phyloP scores from a whole-genome alignment of 139 green algal genomes.

The Micractinium sp. region DNA sequence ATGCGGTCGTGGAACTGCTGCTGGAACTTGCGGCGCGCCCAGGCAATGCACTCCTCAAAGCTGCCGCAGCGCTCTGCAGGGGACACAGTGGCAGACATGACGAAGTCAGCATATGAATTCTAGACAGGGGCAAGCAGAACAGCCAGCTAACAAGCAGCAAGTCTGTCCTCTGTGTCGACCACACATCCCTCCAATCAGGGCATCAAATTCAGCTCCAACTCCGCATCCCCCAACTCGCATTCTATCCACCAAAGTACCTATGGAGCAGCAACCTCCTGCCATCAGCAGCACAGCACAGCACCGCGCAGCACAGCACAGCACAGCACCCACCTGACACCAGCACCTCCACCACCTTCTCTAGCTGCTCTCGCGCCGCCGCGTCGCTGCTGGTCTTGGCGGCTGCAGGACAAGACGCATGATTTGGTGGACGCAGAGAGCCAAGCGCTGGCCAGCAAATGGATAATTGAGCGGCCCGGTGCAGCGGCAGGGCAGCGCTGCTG shows the following conservation, averaged over 20 bases:
- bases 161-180: too few relatives aligned
- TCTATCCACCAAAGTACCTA: too few relatives aligned
- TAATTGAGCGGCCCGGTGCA: not conserved
- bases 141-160: not conserved
- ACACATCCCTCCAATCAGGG: too few relatives aligned
- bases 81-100: not conserved
- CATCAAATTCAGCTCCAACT: too few relatives aligned
- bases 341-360: slow-evolving; percentile 89
- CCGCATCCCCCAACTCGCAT: not conserved
- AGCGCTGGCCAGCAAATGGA: not conserved
- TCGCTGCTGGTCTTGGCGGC: slow-evolving; percentile 62
- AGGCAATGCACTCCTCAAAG: slow-evolving; percentile 92
- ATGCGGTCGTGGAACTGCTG: slow-evolving; percentile 33
- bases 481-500: not conserved
- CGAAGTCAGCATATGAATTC: too few relatives aligned
- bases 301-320: not conserved
- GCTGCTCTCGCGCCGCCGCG: slow-evolving; percentile 79
- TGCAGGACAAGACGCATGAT: not conserved
- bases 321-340: slow-evolving; percentile 58
- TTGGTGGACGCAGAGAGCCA: not conserved
- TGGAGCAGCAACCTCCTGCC: too few relatives aligned
- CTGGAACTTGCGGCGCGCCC: slow-evolving; percentile 85
- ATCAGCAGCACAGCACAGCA: not conserved
- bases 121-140: not conserved
- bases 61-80: slow-evolving; percentile 53